Conservation (phyloP, 2,329 filamentous ascomycete genomes). For the Samsoniella hepiali region DNA sequence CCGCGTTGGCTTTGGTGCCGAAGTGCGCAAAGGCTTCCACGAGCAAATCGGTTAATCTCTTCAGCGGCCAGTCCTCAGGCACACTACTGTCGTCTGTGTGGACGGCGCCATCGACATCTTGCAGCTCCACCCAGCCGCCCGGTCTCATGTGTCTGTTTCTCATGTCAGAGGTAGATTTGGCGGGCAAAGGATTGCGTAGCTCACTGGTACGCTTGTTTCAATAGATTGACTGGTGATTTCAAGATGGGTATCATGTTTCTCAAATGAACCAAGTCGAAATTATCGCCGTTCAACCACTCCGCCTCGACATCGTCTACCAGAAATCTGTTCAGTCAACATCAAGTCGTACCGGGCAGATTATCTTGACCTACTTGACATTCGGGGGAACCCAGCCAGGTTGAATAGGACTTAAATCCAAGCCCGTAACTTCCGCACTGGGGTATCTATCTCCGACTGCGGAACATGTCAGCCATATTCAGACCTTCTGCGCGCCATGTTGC, state of each 20-base stretch:
- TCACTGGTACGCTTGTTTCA: constrained; percentile 32
- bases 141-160: constrained; percentile 36
- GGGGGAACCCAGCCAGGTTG: constrained; percentile 51
- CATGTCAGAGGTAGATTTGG: not conserved
- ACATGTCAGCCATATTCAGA: constrained; percentile 5
- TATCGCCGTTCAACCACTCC: constrained; percentile 45
- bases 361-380: constrained; percentile 31
- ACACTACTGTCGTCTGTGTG: constrained; percentile 36
- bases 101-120: constrained; percentile 42
- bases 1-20: constrained; percentile 37
- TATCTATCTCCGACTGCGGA: constrained; percentile 37
- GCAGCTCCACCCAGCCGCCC: constrained; percentile 45
- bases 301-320: constrained; percentile 36
- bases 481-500: constrained; percentile 6
- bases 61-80: constrained; percentile 33
- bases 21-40: constrained; percentile 37
- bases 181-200: not conserved
- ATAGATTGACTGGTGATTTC: constrained; percentile 30
- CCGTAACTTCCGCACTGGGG: constrained; percentile 44
- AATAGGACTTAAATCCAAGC: constrained; percentile 55
- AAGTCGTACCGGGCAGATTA: not conserved
- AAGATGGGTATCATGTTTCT: constrained; percentile 48
- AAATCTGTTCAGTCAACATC: constrained; percentile 32
- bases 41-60: constrained; percentile 34
- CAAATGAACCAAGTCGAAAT: constrained; percentile 59